Conservation (phyloP, 225 moss, liverwort and hornwort species). For the Takakia lepidozioides region DNA sequence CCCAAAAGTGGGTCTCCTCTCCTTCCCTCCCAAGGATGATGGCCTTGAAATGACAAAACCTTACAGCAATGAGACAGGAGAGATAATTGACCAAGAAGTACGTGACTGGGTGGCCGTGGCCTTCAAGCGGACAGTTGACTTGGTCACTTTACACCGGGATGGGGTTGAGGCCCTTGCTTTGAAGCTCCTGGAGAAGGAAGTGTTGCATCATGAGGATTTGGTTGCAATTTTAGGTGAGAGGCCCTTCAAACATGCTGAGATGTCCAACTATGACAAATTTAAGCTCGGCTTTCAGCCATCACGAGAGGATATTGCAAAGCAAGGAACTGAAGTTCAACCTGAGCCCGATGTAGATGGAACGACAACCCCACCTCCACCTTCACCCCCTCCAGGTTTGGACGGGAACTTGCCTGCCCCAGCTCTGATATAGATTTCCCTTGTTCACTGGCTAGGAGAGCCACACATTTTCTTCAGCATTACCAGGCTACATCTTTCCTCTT, state of each 20-base stretch:
- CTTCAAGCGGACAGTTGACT: constrained; percentile 71
- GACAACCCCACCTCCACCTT: constrained; percentile 36
- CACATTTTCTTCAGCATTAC: too few species aligned
- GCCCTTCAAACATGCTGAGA: constrained; percentile 85
- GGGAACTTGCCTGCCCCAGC: constrained; percentile 51
- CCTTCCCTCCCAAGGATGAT: constrained; percentile 93
- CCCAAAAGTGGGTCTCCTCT: constrained; percentile 88
- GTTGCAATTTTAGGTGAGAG: constrained; percentile 73
- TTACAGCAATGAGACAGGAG: constrained; percentile 89
- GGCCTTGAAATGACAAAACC: constrained; percentile 96
- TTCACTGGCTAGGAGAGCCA: too few species aligned
- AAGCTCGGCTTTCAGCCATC: constrained; percentile 75
- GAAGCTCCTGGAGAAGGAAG: constrained; percentile 88
- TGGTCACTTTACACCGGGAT: constrained; percentile 58
- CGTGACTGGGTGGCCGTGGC: constrained; percentile 83
- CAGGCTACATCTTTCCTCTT: too few species aligned
- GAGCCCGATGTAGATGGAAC: constrained; percentile 31
- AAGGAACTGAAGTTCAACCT: constrained; percentile 22
- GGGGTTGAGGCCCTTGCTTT: constrained; percentile 79
- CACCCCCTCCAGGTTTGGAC: constrained; percentile 55
- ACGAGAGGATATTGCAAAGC: constrained; percentile 35
- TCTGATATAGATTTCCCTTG: constrained; percentile 17
- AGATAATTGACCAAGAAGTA: constrained; percentile 96
- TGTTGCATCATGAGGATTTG: constrained; percentile 92
- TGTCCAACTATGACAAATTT: constrained; percentile 89